Conservation (phyloP, 2,329 filamentous ascomycete species). For the Apiospora phragmitis region DNA sequence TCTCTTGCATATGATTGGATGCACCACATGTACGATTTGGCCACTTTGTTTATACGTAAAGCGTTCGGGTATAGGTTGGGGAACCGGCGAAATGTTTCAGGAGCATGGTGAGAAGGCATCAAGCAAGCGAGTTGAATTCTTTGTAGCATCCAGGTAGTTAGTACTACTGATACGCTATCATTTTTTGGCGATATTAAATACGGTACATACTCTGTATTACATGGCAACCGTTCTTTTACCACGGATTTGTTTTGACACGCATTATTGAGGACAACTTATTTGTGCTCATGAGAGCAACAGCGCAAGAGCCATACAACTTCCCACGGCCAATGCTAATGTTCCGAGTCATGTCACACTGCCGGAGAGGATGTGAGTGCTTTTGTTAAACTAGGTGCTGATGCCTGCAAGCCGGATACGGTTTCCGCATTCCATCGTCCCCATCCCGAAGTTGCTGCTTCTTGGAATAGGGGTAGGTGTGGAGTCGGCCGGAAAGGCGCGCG, state of each 20-base stretch:
- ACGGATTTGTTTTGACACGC: no score
- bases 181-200: neutral
- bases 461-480: neutral
- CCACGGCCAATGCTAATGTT: neutral
- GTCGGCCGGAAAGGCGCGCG: neutral
- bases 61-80: neutral
- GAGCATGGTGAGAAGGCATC: neutral
- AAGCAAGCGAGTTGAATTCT: neutral
- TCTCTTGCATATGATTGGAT: no score
- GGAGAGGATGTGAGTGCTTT: neutral
- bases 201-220: no score
- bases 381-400: neutral
- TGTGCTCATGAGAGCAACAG: neutral
- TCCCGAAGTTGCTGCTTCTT: neutral
- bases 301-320: neutral
- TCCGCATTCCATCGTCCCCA: neutral
- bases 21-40: neutral
- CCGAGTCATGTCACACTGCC: neutral
- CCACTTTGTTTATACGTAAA: neutral
- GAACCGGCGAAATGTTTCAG: neutral
- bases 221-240: no score
- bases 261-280: no score
- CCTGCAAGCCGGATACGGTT: neutral
- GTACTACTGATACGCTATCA: neutral
- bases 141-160: neutral